Base-by-base conservation (phyloP, 2,329 filamentous ascomycete genomes). In the Leptodontidium sp. region DNA sequence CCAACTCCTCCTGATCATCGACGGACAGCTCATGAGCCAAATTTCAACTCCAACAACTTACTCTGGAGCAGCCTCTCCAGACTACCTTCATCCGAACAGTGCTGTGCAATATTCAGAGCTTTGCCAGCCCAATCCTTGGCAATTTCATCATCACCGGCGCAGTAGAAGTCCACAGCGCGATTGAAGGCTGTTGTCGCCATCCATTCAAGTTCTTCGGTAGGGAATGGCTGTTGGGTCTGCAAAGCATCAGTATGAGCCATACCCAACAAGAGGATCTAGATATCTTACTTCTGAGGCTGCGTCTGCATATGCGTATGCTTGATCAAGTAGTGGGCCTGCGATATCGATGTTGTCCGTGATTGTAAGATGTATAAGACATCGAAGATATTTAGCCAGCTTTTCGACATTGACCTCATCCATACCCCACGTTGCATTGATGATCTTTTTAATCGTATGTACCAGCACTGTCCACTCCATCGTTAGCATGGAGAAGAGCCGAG, bases 351-450 rank as follows among this genome's bases (percentile, higher is more conserved):
- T 84, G 4, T 85, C 81, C 1, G 86, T 81, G 0, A 94, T 80
- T 0, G 91, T 86, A 0, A 88, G 83, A 70, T 92, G 90, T 72
- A 95, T 92, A 1, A 96, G 83, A 74, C 92, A 94, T 0, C 93
- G 88, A 57, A 95, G 86, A 82, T 96, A 97, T 74, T 91, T 91
- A 8, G 91, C 87, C 0, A 97, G 82, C 73, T 88, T 89, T 0
- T 78, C 76, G 4, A 83, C 82, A 70, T 91, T 85, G 55, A 90
- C 88, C 0, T 79, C 75, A 21, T 88, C 84, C 1, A 89, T 79
- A 0, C 79, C 82, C 79, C 88, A 91, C 21, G 91, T 89, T 59
- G 88, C 83, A 74, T 92, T 91, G 75, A 96, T 87, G 68, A 94
- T 88, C 69, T 89, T 86, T 58, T 90, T 86, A 67, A 94, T 82